phyloP scores from a whole-genome alignment of 2,329 filamentous ascomycete genomes.

The Cercospora zeae-maydis region DNA sequence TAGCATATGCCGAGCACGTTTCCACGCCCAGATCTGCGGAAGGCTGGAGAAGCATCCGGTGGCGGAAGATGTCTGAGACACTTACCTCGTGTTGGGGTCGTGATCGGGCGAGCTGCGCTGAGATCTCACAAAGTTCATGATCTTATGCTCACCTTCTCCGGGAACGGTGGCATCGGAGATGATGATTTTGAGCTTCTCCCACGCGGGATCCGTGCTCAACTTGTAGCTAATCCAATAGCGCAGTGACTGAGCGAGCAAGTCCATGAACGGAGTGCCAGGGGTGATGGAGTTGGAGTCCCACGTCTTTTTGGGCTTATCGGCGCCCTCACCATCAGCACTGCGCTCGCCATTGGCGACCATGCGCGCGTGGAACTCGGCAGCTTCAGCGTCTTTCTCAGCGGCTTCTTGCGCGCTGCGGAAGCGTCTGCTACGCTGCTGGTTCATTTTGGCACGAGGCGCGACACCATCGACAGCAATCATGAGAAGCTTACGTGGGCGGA shows the following conservation, averaged over 20 bases:
- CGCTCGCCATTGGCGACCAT: slow-evolving; percentile 63
- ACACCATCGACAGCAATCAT: slow-evolving; percentile 99
- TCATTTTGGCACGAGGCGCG: slow-evolving; percentile 98
- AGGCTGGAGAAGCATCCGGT: background rate
- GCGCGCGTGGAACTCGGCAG: slow-evolving; percentile 80
- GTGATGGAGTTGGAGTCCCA: slow-evolving; percentile 91
- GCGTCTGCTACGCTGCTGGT: slow-evolving; percentile 92
- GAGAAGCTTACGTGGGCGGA: slow-evolving; percentile 87
- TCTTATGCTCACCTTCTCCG: slow-evolving; percentile 98
- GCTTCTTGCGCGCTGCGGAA: slow-evolving; percentile 94
- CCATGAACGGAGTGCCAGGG: slow-evolving; percentile 97
- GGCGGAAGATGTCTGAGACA: slow-evolving; percentile 12
- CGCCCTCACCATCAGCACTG: slow-evolving; percentile 28
- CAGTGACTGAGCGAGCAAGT: slow-evolving; percentile 82
- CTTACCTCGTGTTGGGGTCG: slow-evolving; percentile 73
- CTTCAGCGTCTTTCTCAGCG: slow-evolving; percentile 87
- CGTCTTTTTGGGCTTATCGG: slow-evolving; percentile 70
- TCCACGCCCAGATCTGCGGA: background rate
- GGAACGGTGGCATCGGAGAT: slow-evolving; percentile 98
- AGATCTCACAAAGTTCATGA: slow-evolving; percentile 96
- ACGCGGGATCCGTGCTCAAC: slow-evolving; percentile 91
- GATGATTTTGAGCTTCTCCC: slow-evolving; percentile 94
- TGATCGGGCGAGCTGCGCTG: slow-evolving; percentile 87
- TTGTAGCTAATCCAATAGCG: slow-evolving; percentile 98
- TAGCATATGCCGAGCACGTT: slow-evolving; percentile 16